phyloP scores from a whole-genome alignment of 2,329 filamentous ascomycete species.

The Penicillium fuscoglaucum region DNA sequence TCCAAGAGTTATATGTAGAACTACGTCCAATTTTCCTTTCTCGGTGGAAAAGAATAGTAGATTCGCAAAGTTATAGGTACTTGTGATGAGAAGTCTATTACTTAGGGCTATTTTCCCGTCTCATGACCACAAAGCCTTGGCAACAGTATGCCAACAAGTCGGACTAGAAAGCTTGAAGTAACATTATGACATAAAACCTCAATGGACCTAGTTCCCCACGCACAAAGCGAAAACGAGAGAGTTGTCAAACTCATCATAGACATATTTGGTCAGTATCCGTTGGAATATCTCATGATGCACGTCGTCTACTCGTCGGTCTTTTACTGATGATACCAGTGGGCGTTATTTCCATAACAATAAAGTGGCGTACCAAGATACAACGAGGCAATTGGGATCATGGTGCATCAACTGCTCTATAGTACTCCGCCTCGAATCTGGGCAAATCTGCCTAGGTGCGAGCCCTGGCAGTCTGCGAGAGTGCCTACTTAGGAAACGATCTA shows the following conservation, averaged over 20 bases:
- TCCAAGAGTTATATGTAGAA: neutral
- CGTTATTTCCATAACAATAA: too few relatives aligned
- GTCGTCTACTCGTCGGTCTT: conserved; percentile 6
- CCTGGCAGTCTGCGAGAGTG: neutral
- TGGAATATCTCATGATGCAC: neutral
- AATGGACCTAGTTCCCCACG: neutral
- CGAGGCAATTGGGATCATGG: neutral
- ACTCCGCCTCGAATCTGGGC: neutral
- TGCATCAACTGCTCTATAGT: neutral
- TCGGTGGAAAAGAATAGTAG: neutral
- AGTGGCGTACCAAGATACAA: neutral
- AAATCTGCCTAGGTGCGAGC: neutral
- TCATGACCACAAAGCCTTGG: neutral
- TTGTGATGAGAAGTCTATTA: neutral
- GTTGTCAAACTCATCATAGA: neutral
- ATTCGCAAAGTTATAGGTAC: neutral
- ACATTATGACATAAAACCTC: neutral
- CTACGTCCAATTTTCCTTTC: neutral
- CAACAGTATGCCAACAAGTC: neutral
- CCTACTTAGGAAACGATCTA: neutral
- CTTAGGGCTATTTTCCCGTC: neutral
- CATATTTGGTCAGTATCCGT: neutral
- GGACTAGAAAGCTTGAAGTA: neutral
- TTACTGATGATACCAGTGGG: neutral
- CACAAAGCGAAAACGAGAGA: too few relatives aligned